Evolutionary conservation across 2,329 filamentous ascomycete species (phyloP).

Genomic region (Sclerotinia glacialis): DNA sequence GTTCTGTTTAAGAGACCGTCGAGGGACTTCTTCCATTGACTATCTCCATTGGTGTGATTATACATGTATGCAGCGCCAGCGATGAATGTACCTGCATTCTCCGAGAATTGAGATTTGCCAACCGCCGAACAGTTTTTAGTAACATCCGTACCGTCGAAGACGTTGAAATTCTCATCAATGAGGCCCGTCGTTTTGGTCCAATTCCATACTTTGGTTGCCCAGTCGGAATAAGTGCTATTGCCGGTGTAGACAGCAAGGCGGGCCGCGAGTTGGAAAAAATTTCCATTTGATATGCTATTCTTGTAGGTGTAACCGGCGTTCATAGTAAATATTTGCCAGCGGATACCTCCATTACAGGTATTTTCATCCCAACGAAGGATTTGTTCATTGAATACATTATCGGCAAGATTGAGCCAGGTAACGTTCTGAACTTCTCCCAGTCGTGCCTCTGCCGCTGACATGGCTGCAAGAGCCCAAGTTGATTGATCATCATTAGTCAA

Average conservation of each 20-base stretch:
- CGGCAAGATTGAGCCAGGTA: constrained; percentile 47
- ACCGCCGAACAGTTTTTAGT: constrained; percentile 56
- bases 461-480: constrained; percentile 67
- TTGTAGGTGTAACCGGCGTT: constrained; percentile 78
- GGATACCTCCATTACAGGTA: constrained; percentile 65
- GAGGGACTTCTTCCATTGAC: constrained; percentile 53
- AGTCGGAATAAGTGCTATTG: constrained; percentile 62
- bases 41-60: constrained; percentile 44
- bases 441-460: constrained; percentile 63
- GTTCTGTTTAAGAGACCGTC: constrained; percentile 53
- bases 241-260: constrained; percentile 69
- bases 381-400: constrained; percentile 69
- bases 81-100: constrained; percentile 61
- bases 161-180: constrained; percentile 58
- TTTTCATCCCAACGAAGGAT: constrained; percentile 61
- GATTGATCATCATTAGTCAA: constrained; percentile 70
- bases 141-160: constrained; percentile 63
- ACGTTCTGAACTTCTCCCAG: constrained; percentile 57
- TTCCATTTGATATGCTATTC: constrained; percentile 59
- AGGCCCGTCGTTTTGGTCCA: constrained; percentile 56
- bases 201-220: constrained; percentile 60
- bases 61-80: constrained; percentile 68
- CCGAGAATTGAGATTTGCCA: constrained; percentile 64
- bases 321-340: constrained; percentile 75
- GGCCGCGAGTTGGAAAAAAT: constrained; percentile 63